Conservation (phyloP, 352 stramenopile species). For the Phytophthora tubulina region DNA sequence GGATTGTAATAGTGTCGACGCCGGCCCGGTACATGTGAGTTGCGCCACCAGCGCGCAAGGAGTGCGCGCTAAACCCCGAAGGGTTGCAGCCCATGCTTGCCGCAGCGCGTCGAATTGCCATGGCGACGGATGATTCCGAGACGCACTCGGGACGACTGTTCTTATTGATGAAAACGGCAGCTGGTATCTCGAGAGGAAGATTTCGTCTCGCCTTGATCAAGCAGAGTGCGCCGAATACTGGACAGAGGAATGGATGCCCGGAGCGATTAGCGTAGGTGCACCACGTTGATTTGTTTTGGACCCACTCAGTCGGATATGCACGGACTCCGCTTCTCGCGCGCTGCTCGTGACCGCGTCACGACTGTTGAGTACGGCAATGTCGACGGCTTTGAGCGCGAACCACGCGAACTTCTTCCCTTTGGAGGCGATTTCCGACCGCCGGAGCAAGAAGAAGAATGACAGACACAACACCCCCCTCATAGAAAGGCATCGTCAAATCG, state of each 20-base stretch:
- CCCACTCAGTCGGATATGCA: constrained; percentile 4
- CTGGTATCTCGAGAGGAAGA: neutral
- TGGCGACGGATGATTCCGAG: neutral
- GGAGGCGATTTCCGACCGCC: constrained; percentile 17
- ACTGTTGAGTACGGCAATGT: neutral
- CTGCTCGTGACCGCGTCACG: neutral
- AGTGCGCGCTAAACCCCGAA: no score
- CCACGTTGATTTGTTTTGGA: constrained; percentile 15
- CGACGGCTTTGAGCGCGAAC: constrained; percentile 8
- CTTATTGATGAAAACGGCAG: neutral
- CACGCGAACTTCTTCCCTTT: constrained; percentile 4
- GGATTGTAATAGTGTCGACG: no score
- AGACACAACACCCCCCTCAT: constrained; percentile 23
- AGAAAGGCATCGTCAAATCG: constrained; percentile 11
- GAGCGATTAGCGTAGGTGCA: constrained; percentile 5
- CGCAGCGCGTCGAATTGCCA: no score
- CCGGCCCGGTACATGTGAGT: no score
- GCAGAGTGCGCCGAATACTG: constrained; percentile 9
- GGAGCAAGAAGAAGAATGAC: constrained; percentile 27
- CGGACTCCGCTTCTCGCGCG: neutral
- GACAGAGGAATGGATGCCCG: constrained; percentile 3
- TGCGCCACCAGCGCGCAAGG: no score
- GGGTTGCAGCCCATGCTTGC: no score
- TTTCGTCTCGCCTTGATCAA: neutral
- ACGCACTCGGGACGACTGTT: neutral